Evolutionary conservation across 2,329 filamentous ascomycete species (phyloP).

Genomic region (Didymella glomerata): DNA sequence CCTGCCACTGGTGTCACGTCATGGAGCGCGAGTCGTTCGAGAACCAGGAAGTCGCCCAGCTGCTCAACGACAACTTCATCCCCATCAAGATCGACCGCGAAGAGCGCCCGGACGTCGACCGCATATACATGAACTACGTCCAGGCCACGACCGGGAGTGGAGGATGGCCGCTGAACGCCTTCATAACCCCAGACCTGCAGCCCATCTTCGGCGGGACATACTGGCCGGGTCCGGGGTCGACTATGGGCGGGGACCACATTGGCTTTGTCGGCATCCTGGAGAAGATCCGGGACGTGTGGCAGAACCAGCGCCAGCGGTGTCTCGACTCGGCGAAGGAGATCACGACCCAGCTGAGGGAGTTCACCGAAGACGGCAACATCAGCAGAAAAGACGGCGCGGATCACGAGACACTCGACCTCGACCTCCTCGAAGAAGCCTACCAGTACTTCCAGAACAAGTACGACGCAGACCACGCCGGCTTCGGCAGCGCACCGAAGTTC

Average conservation of each 20-base stretch:
- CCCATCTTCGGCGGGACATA: constrained; percentile 97
- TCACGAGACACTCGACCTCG: constrained; percentile 81
- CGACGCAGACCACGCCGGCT: constrained; percentile 62
- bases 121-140: constrained; percentile 98
- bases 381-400: constrained; percentile 54
- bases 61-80: constrained; percentile 88
- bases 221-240: constrained; percentile 82
- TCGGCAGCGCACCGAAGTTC: constrained; percentile 81
- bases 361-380: constrained; percentile 86
- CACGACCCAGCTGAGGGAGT: constrained; percentile 80
- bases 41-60: constrained; percentile 77
- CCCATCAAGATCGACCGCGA: constrained; percentile 94
- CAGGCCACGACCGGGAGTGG: constrained; percentile 89
- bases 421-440: constrained; percentile 90
- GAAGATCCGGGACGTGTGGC: constrained; percentile 79
- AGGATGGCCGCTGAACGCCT: constrained; percentile 97
- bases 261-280: constrained; percentile 83
- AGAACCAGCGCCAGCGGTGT: constrained; percentile 82
- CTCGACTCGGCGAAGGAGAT: constrained; percentile 85
- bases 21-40: constrained; percentile 94
- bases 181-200: constrained; percentile 89
- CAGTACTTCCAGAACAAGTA: constrained; percentile 47
- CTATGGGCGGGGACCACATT: constrained; percentile 63
- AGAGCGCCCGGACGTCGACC: constrained; percentile 90
- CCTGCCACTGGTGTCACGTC: constrained; percentile 91